These are phyloP conservation scores for Chloroidium sp. DNA, from an alignment of 163 green algal species.

Conservation along the genomic window DNA sequence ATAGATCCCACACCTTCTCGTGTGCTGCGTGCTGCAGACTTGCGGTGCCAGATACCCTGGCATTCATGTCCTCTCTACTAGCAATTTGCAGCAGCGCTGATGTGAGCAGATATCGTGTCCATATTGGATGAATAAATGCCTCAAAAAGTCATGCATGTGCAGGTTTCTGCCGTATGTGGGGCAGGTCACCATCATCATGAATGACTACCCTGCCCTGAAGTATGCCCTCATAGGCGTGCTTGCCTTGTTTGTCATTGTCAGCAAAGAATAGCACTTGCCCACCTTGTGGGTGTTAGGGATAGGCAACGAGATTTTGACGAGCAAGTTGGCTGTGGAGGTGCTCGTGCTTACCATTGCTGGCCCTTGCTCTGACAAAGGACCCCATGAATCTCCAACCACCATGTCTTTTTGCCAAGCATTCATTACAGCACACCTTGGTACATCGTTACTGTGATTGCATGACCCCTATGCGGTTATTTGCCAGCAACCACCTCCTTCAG, in stretches of 20 bases:
- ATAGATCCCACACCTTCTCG: too few relatives aligned
- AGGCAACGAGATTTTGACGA: too few relatives aligned
- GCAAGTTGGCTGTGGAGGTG: too few relatives aligned
- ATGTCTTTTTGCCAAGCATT: too few relatives aligned
- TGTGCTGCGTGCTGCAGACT: too few relatives aligned
- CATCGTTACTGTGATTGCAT: too few relatives aligned
- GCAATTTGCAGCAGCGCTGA: not conserved
- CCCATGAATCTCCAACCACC: too few relatives aligned
- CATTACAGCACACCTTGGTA: too few relatives aligned
- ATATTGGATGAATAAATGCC: not conserved
- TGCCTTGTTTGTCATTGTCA: constrained; percentile 70
- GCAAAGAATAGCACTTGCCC: constrained; percentile 56
- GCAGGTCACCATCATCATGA: constrained; percentile 98
- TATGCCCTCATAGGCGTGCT: constrained; percentile 71
- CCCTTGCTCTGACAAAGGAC: too few relatives aligned
- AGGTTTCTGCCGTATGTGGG: constrained; percentile 88
- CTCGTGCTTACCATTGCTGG: too few relatives aligned
- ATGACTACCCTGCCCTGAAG: constrained; percentile 93
- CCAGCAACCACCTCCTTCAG: too few relatives aligned
- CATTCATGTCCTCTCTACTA: constrained; percentile 4
- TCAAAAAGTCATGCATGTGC: constrained; percentile 7
- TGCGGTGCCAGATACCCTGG: not conserved
- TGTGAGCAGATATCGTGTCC: constrained; percentile 3
- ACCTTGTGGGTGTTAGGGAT: not conserved
- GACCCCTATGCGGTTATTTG: too few relatives aligned